Conservation (phyloP, 345 rosid species). For the Gossypium ekmanianum region DNA sequence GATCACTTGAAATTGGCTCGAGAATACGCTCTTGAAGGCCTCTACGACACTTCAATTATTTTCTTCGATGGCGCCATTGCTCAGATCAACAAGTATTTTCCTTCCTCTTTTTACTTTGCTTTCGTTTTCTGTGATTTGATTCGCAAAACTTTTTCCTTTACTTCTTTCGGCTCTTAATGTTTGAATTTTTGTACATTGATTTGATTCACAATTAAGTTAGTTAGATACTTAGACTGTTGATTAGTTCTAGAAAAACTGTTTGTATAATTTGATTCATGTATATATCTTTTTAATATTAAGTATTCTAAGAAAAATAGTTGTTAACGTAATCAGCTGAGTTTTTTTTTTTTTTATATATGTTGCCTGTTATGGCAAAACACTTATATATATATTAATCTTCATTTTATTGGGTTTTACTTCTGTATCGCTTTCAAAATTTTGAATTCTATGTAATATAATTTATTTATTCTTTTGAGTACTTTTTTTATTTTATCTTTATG, state of each 20-base stretch:
- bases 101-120: not conserved
- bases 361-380: not conserved
- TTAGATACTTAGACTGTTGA: not conserved
- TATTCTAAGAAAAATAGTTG: not conserved
- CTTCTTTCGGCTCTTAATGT: not conserved
- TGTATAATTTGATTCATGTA: too few species aligned
- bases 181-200: not conserved
- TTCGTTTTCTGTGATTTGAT: not conserved
- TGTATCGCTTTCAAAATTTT: not conserved
- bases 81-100: constrained; percentile 68
- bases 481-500: too few species aligned
- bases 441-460: not conserved
- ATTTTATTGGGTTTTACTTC: not conserved
- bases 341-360: not conserved
- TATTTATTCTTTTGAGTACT: not conserved
- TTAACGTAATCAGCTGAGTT: not conserved
- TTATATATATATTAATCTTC: not conserved
- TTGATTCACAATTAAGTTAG: not conserved
- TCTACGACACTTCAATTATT: constrained; percentile 88
- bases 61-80: constrained; percentile 93
- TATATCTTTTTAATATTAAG: not conserved
- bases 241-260: too few species aligned
- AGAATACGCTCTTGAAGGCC: constrained; percentile 93
- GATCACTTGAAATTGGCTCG: constrained; percentile 96
- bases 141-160: not conserved